A percentile compares a stretch with the other conserved stretches of the same genome.
phyloP scores from a whole-genome alignment of 805 yeast species.

The Kazachstania viticola region DNA sequence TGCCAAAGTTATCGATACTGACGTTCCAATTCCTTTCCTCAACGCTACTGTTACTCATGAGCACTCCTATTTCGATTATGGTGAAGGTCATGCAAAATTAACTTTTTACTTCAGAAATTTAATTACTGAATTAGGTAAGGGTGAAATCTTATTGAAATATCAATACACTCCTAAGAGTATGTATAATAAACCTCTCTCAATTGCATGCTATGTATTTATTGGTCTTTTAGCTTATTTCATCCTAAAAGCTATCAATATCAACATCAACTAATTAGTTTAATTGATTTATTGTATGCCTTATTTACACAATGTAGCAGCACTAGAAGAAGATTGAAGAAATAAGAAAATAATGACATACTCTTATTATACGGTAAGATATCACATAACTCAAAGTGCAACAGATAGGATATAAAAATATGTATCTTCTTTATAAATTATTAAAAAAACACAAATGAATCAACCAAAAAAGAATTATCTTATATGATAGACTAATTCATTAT shows the following conservation, averaged over 20 bases:
- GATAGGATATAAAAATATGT: background rate
- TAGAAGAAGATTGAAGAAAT: too few species aligned
- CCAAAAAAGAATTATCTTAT: background rate
- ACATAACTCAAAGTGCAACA: too few species aligned
- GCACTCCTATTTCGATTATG: conserved; percentile 59
- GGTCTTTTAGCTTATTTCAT: conserved; percentile 47
- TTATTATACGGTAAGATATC: too few species aligned
- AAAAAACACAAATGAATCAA: too few species aligned
- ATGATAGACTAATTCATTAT: background rate
- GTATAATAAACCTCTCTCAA: conserved; percentile 52
- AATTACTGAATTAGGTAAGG: conserved; percentile 52
- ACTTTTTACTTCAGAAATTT: conserved; percentile 48
- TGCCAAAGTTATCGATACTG: conserved; percentile 45
- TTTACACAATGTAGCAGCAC: too few species aligned
- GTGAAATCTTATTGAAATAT: conserved; percentile 52
- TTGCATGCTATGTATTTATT: conserved; percentile 49
- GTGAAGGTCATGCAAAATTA: conserved; percentile 67
- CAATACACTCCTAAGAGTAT: conserved; percentile 41
- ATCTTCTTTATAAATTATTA: background rate
- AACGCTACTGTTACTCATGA: conserved; percentile 22
- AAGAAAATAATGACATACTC: too few species aligned
- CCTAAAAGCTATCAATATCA: conserved; percentile 36
- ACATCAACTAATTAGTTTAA: too few species aligned
- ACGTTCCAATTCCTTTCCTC: conserved; percentile 38
- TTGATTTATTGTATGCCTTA: too few species aligned